Base-by-base conservation (phyloP, 2,329 filamentous ascomycete genomes). In the Fusarium stilboides region DNA sequence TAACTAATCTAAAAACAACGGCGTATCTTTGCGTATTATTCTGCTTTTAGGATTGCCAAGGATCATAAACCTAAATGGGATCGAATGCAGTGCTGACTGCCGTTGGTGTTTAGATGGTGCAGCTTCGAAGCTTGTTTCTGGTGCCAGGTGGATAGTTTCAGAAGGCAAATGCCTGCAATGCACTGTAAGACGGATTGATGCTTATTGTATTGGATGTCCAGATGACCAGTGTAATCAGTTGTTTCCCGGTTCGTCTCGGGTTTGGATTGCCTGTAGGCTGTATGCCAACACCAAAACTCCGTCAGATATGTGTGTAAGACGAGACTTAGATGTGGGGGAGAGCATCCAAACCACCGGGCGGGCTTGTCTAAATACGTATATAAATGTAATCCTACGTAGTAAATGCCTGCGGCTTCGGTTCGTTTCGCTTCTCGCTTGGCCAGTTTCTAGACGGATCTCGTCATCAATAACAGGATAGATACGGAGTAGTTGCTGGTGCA, bases 301-400 rank as follows among this genome's bases (percentile, higher is more conserved):
- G 43, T 62, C 44, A 58, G 52, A 62, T 44, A 40, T 37, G 53
- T 60, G 65, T 62, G 60, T 62, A 62, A 69, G 65, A 69, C 56
- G 31, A 64, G 47, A 24, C 14, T 19, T 20, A 17, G 26, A 31
- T 50, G 57, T 61, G 24, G 19, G 56, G 46, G 46, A 51, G 20
- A 36, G 42, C 44, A 58, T 52, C 44, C 26, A 50, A 28, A 59
- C 36, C 13, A 36, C 40, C n/a, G 26, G 22, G 20, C 45, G 49
- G 34, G 36, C n/a, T 62, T 33, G 52, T 45, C 45, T 46, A 49
- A 10, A 49, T 44, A 19, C 34, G 14, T 47, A 42, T 47, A 42
- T 57, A 57, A 42, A 22, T 36, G 8, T 15, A n/a, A 44, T 26
- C 24, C 15, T 44, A 24, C 22, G 22, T 24, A 24, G 22, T 24